Base-by-base conservation (phyloP, 352 stramenopile species). In the Aphanomyces astaci region DNA sequence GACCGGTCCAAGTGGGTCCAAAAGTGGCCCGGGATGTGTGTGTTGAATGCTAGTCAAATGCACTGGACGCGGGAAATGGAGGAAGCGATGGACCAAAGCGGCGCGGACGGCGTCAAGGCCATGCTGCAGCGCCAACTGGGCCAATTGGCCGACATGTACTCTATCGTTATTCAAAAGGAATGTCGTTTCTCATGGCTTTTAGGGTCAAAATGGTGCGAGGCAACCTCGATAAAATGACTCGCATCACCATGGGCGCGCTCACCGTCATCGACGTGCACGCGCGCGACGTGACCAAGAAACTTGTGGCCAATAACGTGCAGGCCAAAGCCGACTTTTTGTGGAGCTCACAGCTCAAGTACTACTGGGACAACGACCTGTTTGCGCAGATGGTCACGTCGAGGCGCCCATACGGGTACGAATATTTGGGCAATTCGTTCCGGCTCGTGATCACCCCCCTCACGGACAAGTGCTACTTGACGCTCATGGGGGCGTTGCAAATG, bases 181-280 rank as follows among this genome's bases (percentile, higher is more conserved):
- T n/a, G n/a, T n/a, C n/a, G n/a, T n/a, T n/a, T n/a, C n/a, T n/a
- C n/a, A n/a, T n/a, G n/a, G n/a, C n/a, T n/a, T 49, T 9, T 68
- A 68, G 62, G 62, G 92, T 98, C 32, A 86, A 82, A 49, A 78
- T 98, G 10, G 94, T 98, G 22, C 79, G 92, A 40, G 90, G 89
- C 1, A 88, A 97, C 46, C 73, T 98, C 22, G 88, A 90, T 46
- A 89, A 85, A 31, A 86, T 90, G 74, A 79, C 90, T 51, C 78
- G 88, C 0, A 94, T 94, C 32, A 96, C 88, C 15, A 88, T 96
- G 32, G 90, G 92, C 3, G 90, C 94, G 0, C 72, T 98, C 11
- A 96, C 91, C 0, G 94, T 98, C 63, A 98, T 98, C 46, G 92
- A 98, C 68, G 94, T 98, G n/a, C 94, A 98, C 65, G 94, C 94